Base-by-base conservation (phyloP, 2,329 filamentous ascomycete species). In the Phyllosticta citribraziliensis region DNA sequence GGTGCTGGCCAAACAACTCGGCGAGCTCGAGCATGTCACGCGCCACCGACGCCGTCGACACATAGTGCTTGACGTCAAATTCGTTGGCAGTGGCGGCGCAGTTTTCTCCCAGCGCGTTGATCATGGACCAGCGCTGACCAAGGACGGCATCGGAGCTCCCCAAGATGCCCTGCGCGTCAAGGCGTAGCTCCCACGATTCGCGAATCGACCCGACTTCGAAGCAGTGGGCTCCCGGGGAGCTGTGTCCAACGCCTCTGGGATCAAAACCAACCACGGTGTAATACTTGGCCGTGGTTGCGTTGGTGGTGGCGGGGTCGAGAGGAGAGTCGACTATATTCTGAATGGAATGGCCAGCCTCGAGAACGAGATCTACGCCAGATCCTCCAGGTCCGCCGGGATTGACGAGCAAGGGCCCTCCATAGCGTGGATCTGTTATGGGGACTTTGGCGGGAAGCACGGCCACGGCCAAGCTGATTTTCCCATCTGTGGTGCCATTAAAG, bases 11-110 rank as follows among this genome's bases (percentile, higher is more conserved):
- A 52, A 78, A 72, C 33, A 66, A 70, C 63, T 82, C 79, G 11
- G 76, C 70, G 40, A 82, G 73, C 51, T 76, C 73, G 8, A 82
- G 67, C 77, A 82, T 80, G 63, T 82, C 79, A 50, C 75, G 69
- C 1, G 77, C 79, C 2, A 78, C 76, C 24, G 73, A 75, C 1
- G 78, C 76, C 0, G 79, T 81, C 17, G 74, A 75, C 54, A 78
- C 69, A 65, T 77, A 78, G 55, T 72, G 68, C 63, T 74, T 74
- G 64, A 78, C 75, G 50, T 77, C 73, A 50, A 67, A 67, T 5
- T 65, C 64, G 1, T 66, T 66, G n/a, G 66, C 58, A 2, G 65
- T 60, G 19, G 66, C 55, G 22, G 67, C 67, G 64, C 72, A 74
- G 2, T 68, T 68, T 14, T 66, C 55, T 3, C 72, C 72, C 40